A percentile compares a stretch with the other conserved stretches of the same genome.
Conservation (phyloP, 108 stramenopile genomes). For the Parmales sp. region DNA sequence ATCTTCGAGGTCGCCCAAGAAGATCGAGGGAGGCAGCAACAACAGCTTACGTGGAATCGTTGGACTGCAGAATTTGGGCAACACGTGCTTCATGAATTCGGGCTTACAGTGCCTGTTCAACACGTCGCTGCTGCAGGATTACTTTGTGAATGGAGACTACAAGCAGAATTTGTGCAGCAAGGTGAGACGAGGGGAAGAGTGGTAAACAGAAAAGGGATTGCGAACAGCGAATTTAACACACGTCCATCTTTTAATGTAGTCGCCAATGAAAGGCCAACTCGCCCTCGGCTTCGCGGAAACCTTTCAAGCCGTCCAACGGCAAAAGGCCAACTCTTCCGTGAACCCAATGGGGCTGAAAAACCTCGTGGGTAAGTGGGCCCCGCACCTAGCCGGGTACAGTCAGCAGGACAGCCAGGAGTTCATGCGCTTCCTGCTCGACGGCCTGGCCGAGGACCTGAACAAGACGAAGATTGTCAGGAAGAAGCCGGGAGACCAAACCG, state of each 20-base stretch:
- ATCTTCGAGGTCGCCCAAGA: too few relatives aligned
- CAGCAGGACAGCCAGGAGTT: slow-evolving; percentile 54
- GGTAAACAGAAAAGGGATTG: too few relatives aligned
- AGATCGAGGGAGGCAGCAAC: too few relatives aligned
- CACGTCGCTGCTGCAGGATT: slow-evolving; percentile 23
- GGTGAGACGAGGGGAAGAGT: not conserved
- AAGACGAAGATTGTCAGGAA: not conserved
- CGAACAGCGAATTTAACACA: too few relatives aligned
- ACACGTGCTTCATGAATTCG: slow-evolving; percentile 54
- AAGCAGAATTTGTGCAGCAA: not conserved
- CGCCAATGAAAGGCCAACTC: slow-evolving; percentile 20
- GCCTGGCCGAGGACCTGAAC: slow-evolving; percentile 37
- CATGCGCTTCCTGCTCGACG: slow-evolving; percentile 26
- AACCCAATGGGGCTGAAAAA: slow-evolving; percentile 24
- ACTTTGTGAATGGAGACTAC: slow-evolving; percentile 14
- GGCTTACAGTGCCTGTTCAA: slow-evolving; percentile 37
- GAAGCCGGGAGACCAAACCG: not conserved
- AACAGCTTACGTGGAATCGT: too few relatives aligned
- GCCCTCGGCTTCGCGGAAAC: slow-evolving; percentile 24
- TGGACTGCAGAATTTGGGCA: slow-evolving; percentile 36
- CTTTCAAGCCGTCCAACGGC: not conserved
- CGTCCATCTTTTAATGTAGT: too few relatives aligned
- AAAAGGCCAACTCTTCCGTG: slow-evolving; percentile 11
- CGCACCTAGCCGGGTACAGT: slow-evolving; percentile 36
- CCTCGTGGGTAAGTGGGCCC: slow-evolving; percentile 21